A percentile compares a stretch with the other conserved stretches of the same genome.
phyloP scores from a whole-genome alignment of 2,329 filamentous ascomycete species.

The Dendryphion nanum region DNA sequence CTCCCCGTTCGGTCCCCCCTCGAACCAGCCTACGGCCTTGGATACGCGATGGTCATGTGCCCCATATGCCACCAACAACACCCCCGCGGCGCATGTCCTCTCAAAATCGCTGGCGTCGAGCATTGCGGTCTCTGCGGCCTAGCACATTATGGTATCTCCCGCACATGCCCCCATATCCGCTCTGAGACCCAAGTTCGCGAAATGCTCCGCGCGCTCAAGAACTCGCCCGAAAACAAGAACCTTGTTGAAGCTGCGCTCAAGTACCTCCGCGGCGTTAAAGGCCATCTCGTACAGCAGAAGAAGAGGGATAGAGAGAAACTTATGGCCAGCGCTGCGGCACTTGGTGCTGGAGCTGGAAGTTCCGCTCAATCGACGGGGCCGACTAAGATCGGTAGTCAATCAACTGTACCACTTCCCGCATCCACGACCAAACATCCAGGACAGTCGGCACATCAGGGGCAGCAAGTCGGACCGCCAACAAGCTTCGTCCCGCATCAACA shows the following conservation, averaged over 20 bases:
- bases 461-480: too few relatives aligned
- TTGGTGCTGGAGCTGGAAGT: too few relatives aligned
- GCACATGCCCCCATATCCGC: constrained; percentile 61
- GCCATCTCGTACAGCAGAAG: constrained; percentile 54
- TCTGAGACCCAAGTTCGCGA: constrained; percentile 62
- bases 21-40: constrained; percentile 17
- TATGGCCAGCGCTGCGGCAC: constrained; percentile 1
- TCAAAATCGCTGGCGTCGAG: constrained; percentile 60
- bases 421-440: not conserved
- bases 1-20: constrained; percentile 27
- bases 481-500: not conserved
- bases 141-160: constrained; percentile 58
- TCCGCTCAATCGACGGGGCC: not conserved
- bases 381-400: not conserved
- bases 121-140: constrained; percentile 63
- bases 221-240: constrained; percentile 55
- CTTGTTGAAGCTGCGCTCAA: constrained; percentile 55
- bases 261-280: constrained; percentile 58
- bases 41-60: constrained; percentile 40
- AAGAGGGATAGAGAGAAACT: constrained; percentile 40
- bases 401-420: not conserved
- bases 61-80: constrained; percentile 56
- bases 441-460: too few relatives aligned
- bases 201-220: constrained; percentile 63
- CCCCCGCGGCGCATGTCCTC: constrained; percentile 57